Base-by-base conservation (phyloP, 2,329 filamentous ascomycete species). In the Cladosporium halotolerans region DNA sequence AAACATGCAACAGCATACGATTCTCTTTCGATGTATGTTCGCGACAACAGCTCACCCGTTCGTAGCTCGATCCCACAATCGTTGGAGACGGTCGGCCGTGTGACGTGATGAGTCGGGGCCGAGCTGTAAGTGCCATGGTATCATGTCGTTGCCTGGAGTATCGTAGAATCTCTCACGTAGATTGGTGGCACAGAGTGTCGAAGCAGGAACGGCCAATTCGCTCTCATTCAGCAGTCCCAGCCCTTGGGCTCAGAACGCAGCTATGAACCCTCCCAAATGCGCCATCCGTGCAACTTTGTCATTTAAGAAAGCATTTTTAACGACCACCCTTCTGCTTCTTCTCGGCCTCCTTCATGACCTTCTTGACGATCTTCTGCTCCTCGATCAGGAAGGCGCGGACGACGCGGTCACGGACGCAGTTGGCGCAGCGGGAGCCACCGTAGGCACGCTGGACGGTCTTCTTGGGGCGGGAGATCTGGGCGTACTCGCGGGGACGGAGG, bases 291-390 rank as follows among this genome's bases (percentile, higher is more conserved):
- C 48, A 51, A 43, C 39, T 44, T 44, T 39, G 48, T 51, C 48
- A 34, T 51, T 45, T 50, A 28, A 42, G 41, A 51, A 43, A 49
- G 19, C 38, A 36, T 19, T 55, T 64, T 57, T 62, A 64, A 58
- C 61, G 60, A 55, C 60, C 58, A 56, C 55, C 50, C 55, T 60
- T 58, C 42, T 55, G 45, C 75, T 88, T 87, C 81, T 89, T 87
- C 80, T 95, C 89, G 61, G 82, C 84, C 83, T 97, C 92, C 88
- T 96, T 96, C 75, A 97, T 84, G 70, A 99, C 93, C 89, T 99
- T 99, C 90, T 99, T 99, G 79, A 99, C 93, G 70, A 99, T 97
- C 89, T 99, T 99, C 84, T 99, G 93, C 85, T 99, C 93, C 83
- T 99, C 95, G 66, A 99, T 97, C 76, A 99, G 80, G 86, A 99